Base-by-base conservation (phyloP, 768 basidiomycete species). In the Tylopilus intermedius region DNA sequence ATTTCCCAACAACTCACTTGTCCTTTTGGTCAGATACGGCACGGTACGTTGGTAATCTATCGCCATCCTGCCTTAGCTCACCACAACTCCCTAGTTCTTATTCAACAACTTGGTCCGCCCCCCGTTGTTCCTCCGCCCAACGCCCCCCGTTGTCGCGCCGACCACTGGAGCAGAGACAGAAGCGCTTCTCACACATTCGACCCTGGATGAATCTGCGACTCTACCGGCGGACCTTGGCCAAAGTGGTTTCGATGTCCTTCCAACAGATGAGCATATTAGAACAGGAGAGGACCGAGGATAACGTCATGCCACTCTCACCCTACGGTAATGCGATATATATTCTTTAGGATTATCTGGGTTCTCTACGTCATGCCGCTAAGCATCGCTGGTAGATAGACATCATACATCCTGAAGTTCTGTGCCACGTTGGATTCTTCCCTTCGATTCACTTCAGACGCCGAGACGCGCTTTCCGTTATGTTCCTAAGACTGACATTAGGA, bases 161-260 rank as follows among this genome's bases (percentile, higher is more conserved):
- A 63, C 57, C 53, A 51, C 32, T 3, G 81, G 84, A 53, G 72
- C 76, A 40, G 86, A 85, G 64, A 72, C 76, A 24, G 75, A 81
- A 56, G 74, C 70, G 11, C 71, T 84, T 18, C 71, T 84, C 27
- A 60, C 72, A 11, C 27, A 53, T 10, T 66, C 72, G 21, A 46
- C 53, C 18, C 71, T 92, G 47, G 89, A 92, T 51, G 90, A 92
- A 67, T 92, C 90, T 0, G 89, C 90, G n/a, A 77, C 73, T 10
- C 74, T 93, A 8, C 93, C 93, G 18, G 83, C 80, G 3, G 88
- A 88, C 62, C 75, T 94, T 22, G 89, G 89, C n/a, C 80, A 81
- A 68, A 76, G 83, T 55, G 93, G 93, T 13, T 94, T 78, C 65
- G 92, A 94, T 67, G 88, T 93, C 27, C 74, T 90, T 18, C 86